Base-by-base conservation (phyloP, 1,284 basidiomycete genomes). In the Sutorius eximius region DNA sequence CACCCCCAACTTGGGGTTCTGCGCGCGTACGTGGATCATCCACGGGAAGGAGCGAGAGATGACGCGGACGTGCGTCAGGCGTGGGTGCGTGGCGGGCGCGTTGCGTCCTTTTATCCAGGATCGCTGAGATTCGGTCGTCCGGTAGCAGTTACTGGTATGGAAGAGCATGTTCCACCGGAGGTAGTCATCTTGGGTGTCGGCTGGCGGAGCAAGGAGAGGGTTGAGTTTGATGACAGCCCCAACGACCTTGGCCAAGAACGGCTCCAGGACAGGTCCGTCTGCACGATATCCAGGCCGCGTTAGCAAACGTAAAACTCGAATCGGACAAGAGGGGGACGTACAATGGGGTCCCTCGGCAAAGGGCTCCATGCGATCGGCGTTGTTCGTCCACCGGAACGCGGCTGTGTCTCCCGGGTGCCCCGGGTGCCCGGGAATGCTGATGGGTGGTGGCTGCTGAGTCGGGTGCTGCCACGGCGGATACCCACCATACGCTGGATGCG, bases 141-240 rank as follows among this genome's bases (percentile, higher is more conserved):
- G 81, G 59, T 82, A 82, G 51, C 83, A 83, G 59, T 80, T 78
- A 45, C 75, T 78, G 3, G 86, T 79, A 6, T 75, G 73, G 69
- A 84, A 88, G 48, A 87, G 76, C 84, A 91, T 86, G 71, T 87
- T 86, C 87, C 88, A 91, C 51, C 78, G 81, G 37, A 91, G 72
- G 64, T 81, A 80, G 13, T 77, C 74, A 2, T 80, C 77, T 22
- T 71, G 71, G 5, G 74, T 73, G 12, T 85, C 82, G 1, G 73
- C 60, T 7, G 77, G 70, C 0, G 82, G 82, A 5, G 70, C 61
- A 8, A 89, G 72, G 33, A 89, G 75, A 0, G 88, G 86, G 64
- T 89, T 88, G 18, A 90, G 58, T 49, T 71, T 67, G 5, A 84
- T 62, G 6, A 61, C 61, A 1, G 81, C 81, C 0, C 74, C 63